A percentile compares a stretch with the other conserved stretches of the same genome.
Evolutionary conservation across 805 yeast species (phyloP).

Genomic region (Candida argentea): DNA sequence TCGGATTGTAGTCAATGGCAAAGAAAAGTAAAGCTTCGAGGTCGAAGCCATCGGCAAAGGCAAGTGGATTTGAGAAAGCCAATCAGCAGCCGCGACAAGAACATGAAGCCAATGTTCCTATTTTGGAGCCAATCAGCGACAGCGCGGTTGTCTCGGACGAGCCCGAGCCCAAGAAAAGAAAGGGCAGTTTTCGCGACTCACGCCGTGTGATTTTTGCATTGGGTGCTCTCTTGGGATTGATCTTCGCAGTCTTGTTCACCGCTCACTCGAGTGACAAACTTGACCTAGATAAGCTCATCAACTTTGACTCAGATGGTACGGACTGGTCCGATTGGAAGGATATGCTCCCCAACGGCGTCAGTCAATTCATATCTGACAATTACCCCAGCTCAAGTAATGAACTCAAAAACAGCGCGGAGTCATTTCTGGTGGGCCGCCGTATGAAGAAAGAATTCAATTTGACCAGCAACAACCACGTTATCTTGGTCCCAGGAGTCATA

Average conservation of each 20-base stretch:
- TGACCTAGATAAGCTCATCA: constrained; percentile 41
- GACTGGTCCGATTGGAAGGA: constrained; percentile 51
- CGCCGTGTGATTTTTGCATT: constrained; percentile 51
- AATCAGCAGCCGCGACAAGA: neutral
- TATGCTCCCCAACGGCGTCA: constrained; percentile 56
- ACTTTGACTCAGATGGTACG: constrained; percentile 37
- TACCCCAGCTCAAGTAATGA: constrained; percentile 17
- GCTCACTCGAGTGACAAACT: constrained; percentile 28
- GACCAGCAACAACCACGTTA: constrained; percentile 61
- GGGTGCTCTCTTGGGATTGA: constrained; percentile 66
- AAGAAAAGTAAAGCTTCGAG: neutral
- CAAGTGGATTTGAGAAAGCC: neutral
- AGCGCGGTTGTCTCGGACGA: constrained; percentile 1
- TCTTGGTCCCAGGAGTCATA: constrained; percentile 93
- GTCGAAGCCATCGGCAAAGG: neutral
- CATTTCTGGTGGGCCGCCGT: constrained; percentile 77
- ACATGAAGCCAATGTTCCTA: no score
- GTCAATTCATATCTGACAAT: constrained; percentile 49
- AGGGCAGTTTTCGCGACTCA: constrained; percentile 32
- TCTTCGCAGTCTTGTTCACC: constrained; percentile 50
- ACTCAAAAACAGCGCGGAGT: constrained; percentile 54
- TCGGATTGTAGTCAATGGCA: no score
- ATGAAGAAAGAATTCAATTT: constrained; percentile 44
- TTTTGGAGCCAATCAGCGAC: neutral
- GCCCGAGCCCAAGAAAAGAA: constrained; percentile 6